Conservation (phyloP, 306 rosid species). For the Ormosia emarginata region DNA sequence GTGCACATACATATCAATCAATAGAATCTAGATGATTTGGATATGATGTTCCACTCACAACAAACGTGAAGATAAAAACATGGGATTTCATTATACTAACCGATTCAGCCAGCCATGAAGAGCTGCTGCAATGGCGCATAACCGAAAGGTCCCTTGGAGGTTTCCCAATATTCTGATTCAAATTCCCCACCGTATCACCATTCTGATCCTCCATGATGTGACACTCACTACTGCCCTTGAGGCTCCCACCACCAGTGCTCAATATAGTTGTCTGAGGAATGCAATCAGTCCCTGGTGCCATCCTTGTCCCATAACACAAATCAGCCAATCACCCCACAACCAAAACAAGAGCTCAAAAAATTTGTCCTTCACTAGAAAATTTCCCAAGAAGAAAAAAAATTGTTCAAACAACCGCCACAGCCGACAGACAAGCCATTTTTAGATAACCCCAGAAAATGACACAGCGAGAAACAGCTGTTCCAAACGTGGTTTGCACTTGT, state of each 20-base stretch:
- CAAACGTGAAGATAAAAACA: not conserved
- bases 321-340: slow-evolving; percentile 7
- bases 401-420: slow-evolving; percentile 13
- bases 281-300: slow-evolving; percentile 40
- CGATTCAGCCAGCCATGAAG: slow-evolving; percentile 48
- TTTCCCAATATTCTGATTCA: slow-evolving; percentile 36
- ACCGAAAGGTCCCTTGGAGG: slow-evolving; percentile 55
- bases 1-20: not conserved
- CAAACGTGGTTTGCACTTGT: slow-evolving; percentile 13
- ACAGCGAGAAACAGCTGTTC: slow-evolving; percentile 30
- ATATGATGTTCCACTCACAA: no score
- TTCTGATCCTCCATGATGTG: slow-evolving; percentile 49
- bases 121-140: slow-evolving; percentile 52
- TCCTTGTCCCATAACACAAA: slow-evolving; percentile 35
- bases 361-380: not conserved
- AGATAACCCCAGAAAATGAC: slow-evolving; percentile 7
- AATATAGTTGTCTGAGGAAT: slow-evolving; percentile 17
- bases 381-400: not conserved
- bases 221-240: slow-evolving; percentile 17
- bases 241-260: slow-evolving; percentile 25
- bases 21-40: no score
- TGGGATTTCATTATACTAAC: slow-evolving; percentile 30
- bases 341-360: slow-evolving; percentile 4
- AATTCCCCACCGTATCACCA: slow-evolving; percentile 36
- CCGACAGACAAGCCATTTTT: slow-evolving; percentile 25